Evolutionary conservation across 805 yeast genomes (phyloP), one percentile per base, ranked within the genome.

Genomic region (Pichia nanzhaoensis): DNA sequence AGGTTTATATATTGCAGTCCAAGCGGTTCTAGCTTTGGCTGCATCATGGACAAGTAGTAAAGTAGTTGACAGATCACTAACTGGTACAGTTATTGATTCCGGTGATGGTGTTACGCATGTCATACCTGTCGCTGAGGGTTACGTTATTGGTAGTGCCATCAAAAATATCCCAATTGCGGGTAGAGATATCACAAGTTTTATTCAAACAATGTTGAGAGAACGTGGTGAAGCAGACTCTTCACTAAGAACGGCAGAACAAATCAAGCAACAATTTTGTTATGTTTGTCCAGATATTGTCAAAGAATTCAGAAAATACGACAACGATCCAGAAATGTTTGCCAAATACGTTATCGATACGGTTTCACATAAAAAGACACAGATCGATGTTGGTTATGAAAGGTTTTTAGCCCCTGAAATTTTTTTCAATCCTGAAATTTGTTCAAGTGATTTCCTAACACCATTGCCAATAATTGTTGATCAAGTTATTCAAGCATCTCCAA

Each of bases 41-140:
- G 99, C 99, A 1, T 88, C 96, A 7, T 93, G 99, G 99, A 91
- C 99, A 5, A 86, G 96, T 13, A 80, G 95, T 16, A 93, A 93
- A 63, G 98, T 89, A 27, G 82, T 81, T 49, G 99, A 91, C 60
- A 80, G 97, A 66, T 88, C 98, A 1, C 73, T 93, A 56, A 93
- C 99, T 7, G 99, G 99, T 66, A 93, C 98, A 0, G 99, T 93
- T 54, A 91, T 93, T 57, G 99, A 93, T 63, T 83, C 95, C 2
- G 99, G 99, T 70, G 99, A 91, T 61, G 99, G 99, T 74, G 99
- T 93, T 4, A 93, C 99, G 12, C 99, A 93, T 65, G 98, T 93
- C 38, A 93, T 93, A 51, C 98, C 99, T 14, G 99, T 93, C 31
- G 98, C 99, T 22, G 99, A 93, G 69, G 99, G 99, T 48, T 93